Base-by-base conservation (phyloP, 352 stramenopile genomes). In the Phytophthora chlamydospora region DNA sequence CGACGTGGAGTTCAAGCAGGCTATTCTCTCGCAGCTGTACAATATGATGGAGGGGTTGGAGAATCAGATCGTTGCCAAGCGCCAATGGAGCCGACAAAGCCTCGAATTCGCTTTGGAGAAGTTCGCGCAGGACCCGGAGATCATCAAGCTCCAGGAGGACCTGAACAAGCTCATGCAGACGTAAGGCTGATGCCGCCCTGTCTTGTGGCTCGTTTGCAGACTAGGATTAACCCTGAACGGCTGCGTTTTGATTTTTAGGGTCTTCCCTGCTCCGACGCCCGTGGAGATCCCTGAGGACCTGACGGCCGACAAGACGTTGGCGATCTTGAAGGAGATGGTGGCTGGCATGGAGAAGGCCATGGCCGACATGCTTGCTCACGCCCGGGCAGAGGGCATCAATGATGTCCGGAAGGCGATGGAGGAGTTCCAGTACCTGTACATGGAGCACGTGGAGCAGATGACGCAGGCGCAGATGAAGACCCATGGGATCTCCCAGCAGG, bases 341-440 rank as follows among this genome's bases (percentile, higher is more conserved):
- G 76, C 79, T 49, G 80, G 73, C 32, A 93, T 93, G 82, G 83
- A 91, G 62, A 75, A 75, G 45, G 86, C 86, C n/a, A 90, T 93
- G 81, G 56, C 60, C 21, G 84, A 91, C 39, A 91, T 89, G 77
- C 75, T 95, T 51, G 53, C 60, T 5, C 81, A 95, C 43, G 86
- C 86, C 16, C 71, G 76, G 38, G 59, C 67, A 33, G 83, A 93
- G 29, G 86, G 86, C 14, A 92, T 95, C 46, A 89, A 75, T 40
- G 81, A 95, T 57, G 71, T 68, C 2, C 48, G 54, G 40, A 80
- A 86, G 45, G 84, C 83, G 16, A 88, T 93, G 81, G 74, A 90
- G 35, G 84, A 91, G 49, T 93, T 90, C 63, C 80, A 90, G 73
- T 61, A 78, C 62, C 56, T 93, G 64, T 93, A 89, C 50, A 49